Evolutionary conservation across 2,329 filamentous ascomycete genomes (phyloP).

Genomic region (Madurella mycetomatis): DNA sequence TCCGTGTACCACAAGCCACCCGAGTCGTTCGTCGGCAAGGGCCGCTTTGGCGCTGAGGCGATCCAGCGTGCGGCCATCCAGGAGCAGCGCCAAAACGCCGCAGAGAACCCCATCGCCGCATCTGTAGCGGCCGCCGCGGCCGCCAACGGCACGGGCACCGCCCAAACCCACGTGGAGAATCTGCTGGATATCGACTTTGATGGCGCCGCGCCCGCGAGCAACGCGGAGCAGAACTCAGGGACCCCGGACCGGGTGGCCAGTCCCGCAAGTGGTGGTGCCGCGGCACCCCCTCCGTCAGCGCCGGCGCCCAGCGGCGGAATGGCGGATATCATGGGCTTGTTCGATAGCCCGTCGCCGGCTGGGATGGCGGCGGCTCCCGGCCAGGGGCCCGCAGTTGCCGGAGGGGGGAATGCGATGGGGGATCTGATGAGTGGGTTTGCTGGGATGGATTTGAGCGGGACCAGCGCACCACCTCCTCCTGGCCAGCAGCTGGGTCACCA

Average conservation of each 20-base stretch:
- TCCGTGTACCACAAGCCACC: slow-evolving; percentile 98
- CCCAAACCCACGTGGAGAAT: slow-evolving; percentile 80
- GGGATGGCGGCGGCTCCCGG: slow-evolving; percentile 35
- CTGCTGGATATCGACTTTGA: slow-evolving; percentile 71
- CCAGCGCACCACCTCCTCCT: slow-evolving; percentile 60
- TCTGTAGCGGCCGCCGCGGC: slow-evolving; percentile 67
- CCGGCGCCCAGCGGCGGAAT: slow-evolving; percentile 44
- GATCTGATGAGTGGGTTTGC: slow-evolving; percentile 90
- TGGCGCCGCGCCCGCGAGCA: slow-evolving; percentile 72
- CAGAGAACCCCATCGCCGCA: slow-evolving; percentile 90
- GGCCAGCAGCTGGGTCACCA: slow-evolving; percentile 41
- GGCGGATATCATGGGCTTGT: slow-evolving; percentile 65
- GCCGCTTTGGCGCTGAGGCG: slow-evolving; percentile 86
- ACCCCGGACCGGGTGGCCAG: slow-evolving; percentile 67
- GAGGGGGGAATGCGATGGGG: slow-evolving; percentile 56
- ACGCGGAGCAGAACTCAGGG: slow-evolving; percentile 36
- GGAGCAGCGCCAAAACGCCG: slow-evolving; percentile 87
- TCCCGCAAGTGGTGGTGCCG: slow-evolving; percentile 36
- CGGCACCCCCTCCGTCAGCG: slow-evolving; percentile 25
- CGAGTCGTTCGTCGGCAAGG: slow-evolving; percentile 95
- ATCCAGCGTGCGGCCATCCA: slow-evolving; percentile 95
- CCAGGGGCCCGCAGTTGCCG: slow-evolving; percentile 14
- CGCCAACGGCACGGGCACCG: slow-evolving; percentile 49
- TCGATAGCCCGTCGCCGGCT: slow-evolving; percentile 59
- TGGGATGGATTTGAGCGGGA: slow-evolving; percentile 67